Evolutionary conservation across 2,329 filamentous ascomycete genomes (phyloP), one percentile per base, ranked within the genome.

Genomic region (Corinectria fuckeliana): DNA sequence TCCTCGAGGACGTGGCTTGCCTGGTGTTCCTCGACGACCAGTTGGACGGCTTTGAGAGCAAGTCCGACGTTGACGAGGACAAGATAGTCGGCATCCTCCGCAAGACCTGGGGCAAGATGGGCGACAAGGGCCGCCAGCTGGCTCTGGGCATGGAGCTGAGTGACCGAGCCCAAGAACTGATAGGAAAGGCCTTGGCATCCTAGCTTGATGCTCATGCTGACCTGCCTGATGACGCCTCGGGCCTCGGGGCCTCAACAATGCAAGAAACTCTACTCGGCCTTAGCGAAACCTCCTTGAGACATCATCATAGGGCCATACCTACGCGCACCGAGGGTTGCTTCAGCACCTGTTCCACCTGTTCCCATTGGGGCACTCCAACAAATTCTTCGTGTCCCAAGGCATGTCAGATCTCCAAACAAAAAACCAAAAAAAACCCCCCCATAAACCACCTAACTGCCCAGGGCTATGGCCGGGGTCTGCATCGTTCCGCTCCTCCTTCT

Each of bases 1-100:
- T 86, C 6, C 80, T 96, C 62, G 92, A 96, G 78, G 92, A 96
- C 77, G 90, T 92, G 44, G 92, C 92, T 3, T 96, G 92, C 72
- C 77, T 96, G 55, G 92, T 96, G 25, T 96, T 96, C 73, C 77
- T 96, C 65, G 92, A 95, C 72, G 91, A 94, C 72, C 91, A 95
- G 72, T 90, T 96, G 63, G 92, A 93, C 69, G 85, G 84, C 50
- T 96, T 95, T 76, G 89, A 92, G 80, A 82, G 75, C 66, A 81
- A 83, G 72, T 82, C 85, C 25, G 83, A 88, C 53, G 73, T 82
- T 14, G 90, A 92, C 70, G 91, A 94, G 77, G 88, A 87, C 50
- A 96, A 95, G 82, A 87, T 92, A 60, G 73, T 94, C 18, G 78
- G 77, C 16, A 91, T 92, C 64, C 72, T 92, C 73, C 79, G 79